Evolutionary conservation across 202 grass and related monocot genomes (phyloP).

Genomic region (Carex arenaria): DNA sequence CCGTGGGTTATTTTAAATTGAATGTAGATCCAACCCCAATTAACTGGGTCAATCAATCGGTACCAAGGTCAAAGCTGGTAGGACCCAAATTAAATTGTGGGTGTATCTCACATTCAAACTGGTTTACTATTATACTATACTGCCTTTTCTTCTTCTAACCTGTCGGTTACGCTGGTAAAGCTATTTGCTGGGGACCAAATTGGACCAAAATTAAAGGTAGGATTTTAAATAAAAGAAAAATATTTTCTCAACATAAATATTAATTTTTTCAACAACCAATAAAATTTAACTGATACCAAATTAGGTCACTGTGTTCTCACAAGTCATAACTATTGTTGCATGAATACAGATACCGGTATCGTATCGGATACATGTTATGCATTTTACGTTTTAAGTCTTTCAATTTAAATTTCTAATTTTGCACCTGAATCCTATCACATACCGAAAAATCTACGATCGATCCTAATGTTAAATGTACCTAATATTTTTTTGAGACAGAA

Average conservation of each 20-base stretch:
- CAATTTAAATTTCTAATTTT: too few relatives aligned
- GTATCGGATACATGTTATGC: too few relatives aligned
- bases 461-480: too few relatives aligned
- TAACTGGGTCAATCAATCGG: neutral
- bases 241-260: neutral
- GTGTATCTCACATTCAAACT: neutral
- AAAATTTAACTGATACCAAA: neutral
- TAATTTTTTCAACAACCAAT: neutral
- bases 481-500: too few relatives aligned
- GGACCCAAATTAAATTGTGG: neutral
- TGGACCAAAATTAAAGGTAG: neutral
- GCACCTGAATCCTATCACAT: too few relatives aligned
- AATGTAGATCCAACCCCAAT: neutral
- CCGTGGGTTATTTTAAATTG: neutral
- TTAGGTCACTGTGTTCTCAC: too few relatives aligned
- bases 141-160: neutral
- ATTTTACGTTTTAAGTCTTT: too few relatives aligned
- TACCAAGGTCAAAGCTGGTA: neutral
- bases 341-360: too few relatives aligned
- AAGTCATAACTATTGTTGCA: too few relatives aligned
- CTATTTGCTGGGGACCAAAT: neutral
- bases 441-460: too few relatives aligned
- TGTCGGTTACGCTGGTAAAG: conserved; percentile 4
- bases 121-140: neutral
- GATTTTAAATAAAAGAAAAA: neutral